These are phyloP conservation scores for Aspergillus vadensis DNA, from an alignment of 2,329 filamentous ascomycete species.

Conservation along the genomic window DNA sequence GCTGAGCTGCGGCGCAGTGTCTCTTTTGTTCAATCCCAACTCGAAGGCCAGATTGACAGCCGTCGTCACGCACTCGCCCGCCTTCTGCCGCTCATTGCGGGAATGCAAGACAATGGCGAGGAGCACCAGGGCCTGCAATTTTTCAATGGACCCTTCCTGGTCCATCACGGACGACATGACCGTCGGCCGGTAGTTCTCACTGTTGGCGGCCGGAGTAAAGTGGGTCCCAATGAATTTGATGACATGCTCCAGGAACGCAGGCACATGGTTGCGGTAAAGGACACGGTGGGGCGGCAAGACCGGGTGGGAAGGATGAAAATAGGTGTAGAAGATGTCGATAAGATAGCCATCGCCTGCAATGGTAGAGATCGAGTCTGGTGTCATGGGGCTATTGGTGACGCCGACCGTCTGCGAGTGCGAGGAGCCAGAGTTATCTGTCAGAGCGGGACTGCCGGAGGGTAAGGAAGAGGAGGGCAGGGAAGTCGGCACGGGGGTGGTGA, in stretches of 20 bases:
- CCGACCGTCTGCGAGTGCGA: conserved; percentile 22
- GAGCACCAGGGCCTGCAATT: conserved; percentile 77
- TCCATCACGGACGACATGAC: conserved; percentile 35
- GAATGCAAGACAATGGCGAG: conserved; percentile 78
- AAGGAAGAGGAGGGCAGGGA: conserved; percentile 24
- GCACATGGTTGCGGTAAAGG: conserved; percentile 39
- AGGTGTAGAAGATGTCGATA: conserved; percentile 58
- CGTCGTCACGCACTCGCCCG: conserved; percentile 65
- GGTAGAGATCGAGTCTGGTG: conserved; percentile 40
- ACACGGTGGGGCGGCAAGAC: conserved; percentile 55
- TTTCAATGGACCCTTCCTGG: conserved; percentile 56
- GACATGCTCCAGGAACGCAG: conserved; percentile 54
- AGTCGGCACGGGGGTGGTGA: conserved; percentile 19
- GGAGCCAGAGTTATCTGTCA: conserved; percentile 23
- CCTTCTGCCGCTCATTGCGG: conserved; percentile 68
- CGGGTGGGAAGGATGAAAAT: conserved; percentile 59
- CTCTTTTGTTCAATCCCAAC: conserved; percentile 71
- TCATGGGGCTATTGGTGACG: conserved; percentile 31
- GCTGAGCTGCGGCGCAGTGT: conserved; percentile 67
- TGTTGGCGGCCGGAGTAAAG: conserved; percentile 51
- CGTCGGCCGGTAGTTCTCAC: conserved; percentile 46
- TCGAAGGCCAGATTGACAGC: conserved; percentile 73
- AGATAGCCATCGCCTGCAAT: conserved; percentile 43
- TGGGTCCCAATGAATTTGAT: conserved; percentile 60
- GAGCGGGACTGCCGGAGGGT: conserved; percentile 27